Conservation (phyloP, 139 green algal species). For the Volvox reticuliferus region DNA sequence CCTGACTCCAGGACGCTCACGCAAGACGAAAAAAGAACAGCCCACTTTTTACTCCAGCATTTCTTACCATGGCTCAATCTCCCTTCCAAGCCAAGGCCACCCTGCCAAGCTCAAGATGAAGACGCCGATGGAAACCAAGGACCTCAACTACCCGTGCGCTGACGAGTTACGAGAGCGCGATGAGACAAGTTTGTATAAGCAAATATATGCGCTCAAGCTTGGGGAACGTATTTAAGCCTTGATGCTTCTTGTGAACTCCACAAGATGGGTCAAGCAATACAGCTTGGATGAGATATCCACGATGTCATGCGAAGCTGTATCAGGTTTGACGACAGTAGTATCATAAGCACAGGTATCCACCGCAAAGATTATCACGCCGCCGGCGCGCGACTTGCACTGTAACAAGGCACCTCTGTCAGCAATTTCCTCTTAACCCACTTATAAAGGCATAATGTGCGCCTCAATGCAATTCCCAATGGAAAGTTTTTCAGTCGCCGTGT, state of each 20-base stretch:
- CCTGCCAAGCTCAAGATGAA: background rate
- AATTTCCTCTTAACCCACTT: no score
- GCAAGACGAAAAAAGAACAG: no score
- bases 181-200: background rate
- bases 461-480: no score
- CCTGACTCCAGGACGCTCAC: no score
- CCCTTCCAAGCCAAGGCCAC: background rate
- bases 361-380: background rate
- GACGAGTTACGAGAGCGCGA: background rate
- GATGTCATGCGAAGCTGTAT: background rate
- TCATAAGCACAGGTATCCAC: no score
- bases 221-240: no score
- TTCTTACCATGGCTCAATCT: constrained; percentile 25
- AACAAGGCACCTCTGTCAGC: no score
- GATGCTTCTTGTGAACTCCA: no score
- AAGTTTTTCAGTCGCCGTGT: no score
- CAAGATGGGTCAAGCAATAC: no score
- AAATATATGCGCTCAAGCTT: no score
- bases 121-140: background rate
- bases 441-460: no score
- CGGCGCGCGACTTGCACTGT: background rate
- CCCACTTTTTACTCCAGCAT: background rate
- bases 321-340: background rate
- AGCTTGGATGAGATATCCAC: background rate
- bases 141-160: background rate